Conservation (phyloP, 257 asterid genomes). For the Solanum lycopersicoides region DNA sequence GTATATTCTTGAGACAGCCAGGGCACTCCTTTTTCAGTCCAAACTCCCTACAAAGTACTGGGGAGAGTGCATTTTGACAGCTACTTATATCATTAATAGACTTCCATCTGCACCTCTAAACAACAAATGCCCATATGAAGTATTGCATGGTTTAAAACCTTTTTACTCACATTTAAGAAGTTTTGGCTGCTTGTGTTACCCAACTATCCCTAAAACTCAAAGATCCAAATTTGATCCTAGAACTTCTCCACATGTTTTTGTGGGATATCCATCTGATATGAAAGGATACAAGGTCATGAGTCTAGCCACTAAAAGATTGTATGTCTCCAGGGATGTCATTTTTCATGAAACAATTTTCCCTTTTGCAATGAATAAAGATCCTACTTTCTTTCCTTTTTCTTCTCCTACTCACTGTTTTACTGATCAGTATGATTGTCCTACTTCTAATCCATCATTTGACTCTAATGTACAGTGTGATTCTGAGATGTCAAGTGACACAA, state of each 20-base stretch:
- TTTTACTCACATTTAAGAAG: neutral
- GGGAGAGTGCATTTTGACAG: neutral
- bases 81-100: neutral
- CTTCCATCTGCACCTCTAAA: neutral
- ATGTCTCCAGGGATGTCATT: neutral
- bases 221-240: neutral
- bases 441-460: no score
- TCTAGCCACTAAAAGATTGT: no score
- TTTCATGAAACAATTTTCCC: neutral
- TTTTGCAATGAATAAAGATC: neutral
- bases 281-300: neutral
- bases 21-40: neutral
- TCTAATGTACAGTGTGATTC: neutral
- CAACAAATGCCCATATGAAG: neutral
- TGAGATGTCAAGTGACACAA: neutral
- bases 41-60: neutral
- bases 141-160: neutral
- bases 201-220: neutral
- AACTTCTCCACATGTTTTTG: neutral
- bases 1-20: neutral
- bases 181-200: neutral
- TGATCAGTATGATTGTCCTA: neutral
- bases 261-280: neutral
- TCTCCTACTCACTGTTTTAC: neutral
- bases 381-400: accelerated